Base-by-base conservation (phyloP, 768 basidiomycete genomes). In the button mushroom (Agaricus bisporus) region DNA sequence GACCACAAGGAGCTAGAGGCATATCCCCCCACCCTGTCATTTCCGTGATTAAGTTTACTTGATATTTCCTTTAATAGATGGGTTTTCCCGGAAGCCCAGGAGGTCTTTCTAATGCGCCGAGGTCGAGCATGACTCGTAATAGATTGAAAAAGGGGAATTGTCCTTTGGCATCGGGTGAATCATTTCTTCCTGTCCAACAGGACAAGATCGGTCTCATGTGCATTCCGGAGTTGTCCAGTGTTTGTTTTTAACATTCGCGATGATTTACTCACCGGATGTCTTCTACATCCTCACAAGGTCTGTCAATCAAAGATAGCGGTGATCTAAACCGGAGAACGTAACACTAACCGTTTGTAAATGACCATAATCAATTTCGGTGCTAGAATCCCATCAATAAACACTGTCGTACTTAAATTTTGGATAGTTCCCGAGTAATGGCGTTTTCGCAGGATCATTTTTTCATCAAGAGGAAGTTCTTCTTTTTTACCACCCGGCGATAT, bases 31-130 rank as follows among this genome's bases (percentile, higher is more conserved):
- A 20, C 10, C 26, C 39, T 38, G 41, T 51, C 45, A 45, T 8
- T 17, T n/a, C 8, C 11, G 36, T 54, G 52, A 54, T 54, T 32
- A 26, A 47, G 52, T 54, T 54, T 18, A 14, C 51, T 37, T 39
- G 38, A n/a, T 5, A 39, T 39, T 39, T 12, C 38, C 38, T 17
- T 15, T 39, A 1, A 39, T 45, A 28, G 25, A 28, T 14, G 14
- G 25, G 20, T 29, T 32, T 8, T 45, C 28, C 44, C 44, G 28
- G 15, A 45, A 15, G 28, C 2, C 44, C 28, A 45, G 25, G 25
- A 45, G 44, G 38, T 15, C 14, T 39, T 15, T 39, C 38, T 39
- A 32, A 32, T 39, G 12, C 17, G 12, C 17, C 8, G 5, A 6
- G 38, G 17, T 17, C 38, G 10, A 36, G 14, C 14, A 39, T 39